Conservation (phyloP, 768 basidiomycete species). For the Collybia nuda region DNA sequence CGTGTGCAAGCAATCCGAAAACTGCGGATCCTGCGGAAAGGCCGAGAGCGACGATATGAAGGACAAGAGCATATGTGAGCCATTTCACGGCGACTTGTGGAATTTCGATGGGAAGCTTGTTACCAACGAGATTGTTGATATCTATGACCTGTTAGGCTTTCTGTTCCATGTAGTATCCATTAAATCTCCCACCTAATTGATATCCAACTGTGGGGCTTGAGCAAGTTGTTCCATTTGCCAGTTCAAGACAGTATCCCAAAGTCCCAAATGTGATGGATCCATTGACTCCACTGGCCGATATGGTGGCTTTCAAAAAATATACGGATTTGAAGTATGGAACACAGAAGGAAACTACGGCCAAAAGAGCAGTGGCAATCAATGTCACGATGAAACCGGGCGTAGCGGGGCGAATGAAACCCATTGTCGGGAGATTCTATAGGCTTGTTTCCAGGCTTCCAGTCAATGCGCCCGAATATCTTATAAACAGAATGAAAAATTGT, state of each 20-base stretch:
- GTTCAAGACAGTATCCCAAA: slow-evolving; percentile 80
- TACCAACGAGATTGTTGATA: slow-evolving; percentile 77
- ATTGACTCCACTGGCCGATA: slow-evolving; percentile 42
- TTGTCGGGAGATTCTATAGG: slow-evolving; percentile 18
- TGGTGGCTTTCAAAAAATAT: slow-evolving; percentile 81
- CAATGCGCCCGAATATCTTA: no score
- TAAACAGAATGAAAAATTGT: neutral
- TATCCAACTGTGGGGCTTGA: slow-evolving; percentile 85
- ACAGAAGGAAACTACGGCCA: slow-evolving; percentile 87
- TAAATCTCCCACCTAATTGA: slow-evolving; percentile 64
- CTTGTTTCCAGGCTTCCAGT: no score
- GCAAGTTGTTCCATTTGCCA: slow-evolving; percentile 62
- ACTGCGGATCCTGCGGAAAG: slow-evolving; percentile 70
- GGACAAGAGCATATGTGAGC: slow-evolving; percentile 90
- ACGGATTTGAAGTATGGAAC: slow-evolving; percentile 88
- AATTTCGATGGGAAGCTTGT: slow-evolving; percentile 65
- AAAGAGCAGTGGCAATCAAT: slow-evolving; percentile 71
- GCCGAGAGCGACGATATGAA: slow-evolving; percentile 86
- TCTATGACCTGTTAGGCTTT: slow-evolving; percentile 44
- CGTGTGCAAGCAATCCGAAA: slow-evolving; percentile 86
- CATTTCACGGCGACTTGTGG: slow-evolving; percentile 88
- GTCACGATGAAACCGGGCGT: slow-evolving; percentile 90
- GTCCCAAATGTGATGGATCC: slow-evolving; percentile 85
- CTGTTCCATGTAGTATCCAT: neutral
- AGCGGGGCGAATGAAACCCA: slow-evolving; percentile 76